Evolutionary conservation across 2,329 filamentous ascomycete genomes (phyloP).

Genomic region (Myriosclerotinia scirpicola): DNA sequence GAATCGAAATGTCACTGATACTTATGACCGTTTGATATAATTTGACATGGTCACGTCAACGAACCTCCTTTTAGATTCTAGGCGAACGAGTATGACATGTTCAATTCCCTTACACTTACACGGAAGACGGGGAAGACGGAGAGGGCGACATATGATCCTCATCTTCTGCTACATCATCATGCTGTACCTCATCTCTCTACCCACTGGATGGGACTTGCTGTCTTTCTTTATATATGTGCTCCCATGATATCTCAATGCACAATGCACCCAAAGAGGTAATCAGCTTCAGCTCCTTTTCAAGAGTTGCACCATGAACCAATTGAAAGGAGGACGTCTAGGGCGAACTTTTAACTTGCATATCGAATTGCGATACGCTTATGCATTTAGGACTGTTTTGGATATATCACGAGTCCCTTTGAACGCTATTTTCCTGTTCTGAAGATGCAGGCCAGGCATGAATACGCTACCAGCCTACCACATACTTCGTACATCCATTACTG

Average conservation of each 20-base stretch:
- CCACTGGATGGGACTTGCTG: conserved; percentile 20
- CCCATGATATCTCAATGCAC: conserved; percentile 20
- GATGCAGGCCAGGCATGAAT: conserved; percentile 10
- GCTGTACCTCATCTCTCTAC: conserved; percentile 19
- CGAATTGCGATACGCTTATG: conserved; percentile 19
- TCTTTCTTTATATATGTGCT: conserved; percentile 21
- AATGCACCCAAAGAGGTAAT: conserved; percentile 12
- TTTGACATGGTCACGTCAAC: background rate
- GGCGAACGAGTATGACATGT: background rate
- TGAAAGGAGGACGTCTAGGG: background rate
- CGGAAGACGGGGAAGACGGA: conserved; percentile 8
- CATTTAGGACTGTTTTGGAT: conserved; percentile 8
- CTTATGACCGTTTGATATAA: background rate
- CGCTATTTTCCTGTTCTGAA: background rate
- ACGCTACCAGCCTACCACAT: background rate
- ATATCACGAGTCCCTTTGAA: conserved; percentile 13
- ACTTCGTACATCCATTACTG: background rate
- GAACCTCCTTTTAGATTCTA: background rate
- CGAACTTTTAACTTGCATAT: conserved; percentile 8
- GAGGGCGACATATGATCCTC: conserved; percentile 17
- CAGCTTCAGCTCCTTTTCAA: conserved; percentile 15
- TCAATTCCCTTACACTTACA: background rate
- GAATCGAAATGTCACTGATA: background rate
- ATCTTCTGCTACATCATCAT: conserved; percentile 9
- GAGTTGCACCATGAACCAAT: conserved; percentile 9